Conservation (phyloP, 1,284 basidiomycete species). For the Omphalotus olearius region DNA sequence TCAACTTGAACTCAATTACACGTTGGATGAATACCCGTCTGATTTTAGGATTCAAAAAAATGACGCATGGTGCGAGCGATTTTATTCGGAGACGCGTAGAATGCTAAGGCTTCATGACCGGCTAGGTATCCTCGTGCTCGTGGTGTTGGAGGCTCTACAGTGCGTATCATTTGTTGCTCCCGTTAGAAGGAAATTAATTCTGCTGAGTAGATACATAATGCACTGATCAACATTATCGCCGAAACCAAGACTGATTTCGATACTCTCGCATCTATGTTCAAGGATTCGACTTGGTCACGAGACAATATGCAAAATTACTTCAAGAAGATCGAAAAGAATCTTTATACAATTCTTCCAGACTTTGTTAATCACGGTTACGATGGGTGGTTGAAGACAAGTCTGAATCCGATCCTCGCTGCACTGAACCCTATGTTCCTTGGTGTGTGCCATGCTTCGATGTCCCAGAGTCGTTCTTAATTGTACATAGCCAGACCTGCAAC, state of each 20-base stretch:
- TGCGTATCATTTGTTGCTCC: conserved; percentile 1
- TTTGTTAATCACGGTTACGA: conserved; percentile 19
- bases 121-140: conserved; percentile 22
- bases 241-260: conserved; percentile 19
- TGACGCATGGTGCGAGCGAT: conserved; percentile 14
- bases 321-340: conserved; percentile 19
- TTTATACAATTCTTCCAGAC: conserved; percentile 10
- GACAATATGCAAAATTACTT: conserved; percentile 20
- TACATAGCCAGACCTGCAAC: conserved; percentile 12
- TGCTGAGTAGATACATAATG: conserved; percentile 19
- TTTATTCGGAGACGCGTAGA: background rate
- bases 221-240: conserved; percentile 20
- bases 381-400: conserved; percentile 20
- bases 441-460: background rate
- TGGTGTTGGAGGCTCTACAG: conserved; percentile 21
- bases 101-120: background rate
- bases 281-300: conserved; percentile 20
- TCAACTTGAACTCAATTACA: conserved; percentile 19
- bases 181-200: too few relatives aligned
- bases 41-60: conserved; percentile 18
- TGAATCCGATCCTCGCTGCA: conserved; percentile 16
- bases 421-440: conserved; percentile 16
- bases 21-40: conserved; percentile 19
- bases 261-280: conserved; percentile 18
- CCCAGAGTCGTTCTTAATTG: background rate